Evolutionary conservation across 805 yeast species (phyloP), one percentile per base, ranked within the genome.

Genomic region (Yarrowia yakushimensis): DNA sequence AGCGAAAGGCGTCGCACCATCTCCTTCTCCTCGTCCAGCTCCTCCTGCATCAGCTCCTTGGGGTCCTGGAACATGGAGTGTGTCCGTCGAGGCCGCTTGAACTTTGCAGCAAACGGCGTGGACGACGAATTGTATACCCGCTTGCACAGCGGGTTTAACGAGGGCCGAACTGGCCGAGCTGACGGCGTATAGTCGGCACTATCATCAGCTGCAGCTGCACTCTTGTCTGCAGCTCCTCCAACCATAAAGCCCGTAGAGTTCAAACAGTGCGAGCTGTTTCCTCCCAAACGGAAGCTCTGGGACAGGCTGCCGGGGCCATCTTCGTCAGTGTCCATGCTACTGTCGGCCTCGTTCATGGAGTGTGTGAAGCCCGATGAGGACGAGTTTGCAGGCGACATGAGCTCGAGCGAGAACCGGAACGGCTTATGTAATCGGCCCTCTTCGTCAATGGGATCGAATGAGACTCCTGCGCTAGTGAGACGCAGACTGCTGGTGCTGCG

Each of bases 61-160:
- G 81, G 77, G n/a, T 79, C 76, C 66, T 85, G 85, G 72, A 81
- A 85, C 88, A 86, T 83, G 52, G 88, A 84, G 68, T 85, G 88
- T 18, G 86, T 84, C 59, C 90, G 78, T 60, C 90, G 76, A 63
- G 61, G 61, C 4, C 61, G 61, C 30, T 55, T 55, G 61, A 55
- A 55, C 61, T 55, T 55, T 37, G 61, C 48, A 10, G 48, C 22
- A 13, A 55, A 55, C 30, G 61, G 61, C 23, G 61, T 55, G 12
- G 48, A 39, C 22, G 59, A 52, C 39, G 61, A 39, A 30, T 37
- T 55, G 48, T 39, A 39, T 6, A 48, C 22, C 23, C 61, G 46
- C 23, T 55, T 55, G 28, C 39, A n/a, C 11, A 55, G 48, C 13
- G 61, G 61, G 30, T 55, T 55, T 20, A 55, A 37, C 8, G 61